Evolutionary conservation across 2,329 filamentous ascomycete genomes (phyloP).

Genomic region (Botryotinia calthae): DNA sequence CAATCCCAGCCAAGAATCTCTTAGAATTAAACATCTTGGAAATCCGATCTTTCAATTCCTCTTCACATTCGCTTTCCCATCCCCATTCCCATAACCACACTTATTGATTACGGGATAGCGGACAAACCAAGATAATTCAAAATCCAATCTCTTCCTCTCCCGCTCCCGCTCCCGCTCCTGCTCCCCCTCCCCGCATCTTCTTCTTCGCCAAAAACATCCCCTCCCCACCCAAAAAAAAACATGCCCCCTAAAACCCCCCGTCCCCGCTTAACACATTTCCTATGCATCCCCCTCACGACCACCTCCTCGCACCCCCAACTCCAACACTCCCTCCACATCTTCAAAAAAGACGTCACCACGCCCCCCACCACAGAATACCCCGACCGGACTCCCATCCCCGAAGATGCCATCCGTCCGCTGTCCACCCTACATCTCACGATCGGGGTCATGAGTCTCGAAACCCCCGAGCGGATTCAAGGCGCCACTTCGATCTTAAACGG

Average conservation of each 20-base stretch:
- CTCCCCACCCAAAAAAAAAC: background rate
- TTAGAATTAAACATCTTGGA: too few relatives aligned
- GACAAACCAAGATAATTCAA: background rate
- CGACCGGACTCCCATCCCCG: slow-evolving; percentile 49
- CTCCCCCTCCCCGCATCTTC: background rate
- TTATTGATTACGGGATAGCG: background rate
- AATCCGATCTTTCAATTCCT: background rate
- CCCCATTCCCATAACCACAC: background rate
- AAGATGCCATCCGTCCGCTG: slow-evolving; percentile 68
- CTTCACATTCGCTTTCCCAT: background rate
- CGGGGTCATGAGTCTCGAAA: slow-evolving; percentile 75
- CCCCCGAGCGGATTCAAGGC: slow-evolving; percentile 46
- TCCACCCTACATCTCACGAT: slow-evolving; percentile 84
- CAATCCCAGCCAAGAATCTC: background rate
- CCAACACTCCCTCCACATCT: slow-evolving; percentile 46
- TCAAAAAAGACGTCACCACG: background rate
- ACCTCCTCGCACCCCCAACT: slow-evolving; percentile 61
- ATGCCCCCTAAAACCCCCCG: slow-evolving; percentile 31
- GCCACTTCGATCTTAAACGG: slow-evolving; percentile 45
- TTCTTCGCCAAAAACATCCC: background rate
- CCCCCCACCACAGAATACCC: background rate
- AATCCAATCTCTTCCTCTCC: background rate
- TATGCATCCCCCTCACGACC: slow-evolving; percentile 72
- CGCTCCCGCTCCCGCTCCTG: too few relatives aligned
- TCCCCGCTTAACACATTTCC: slow-evolving; percentile 65